phyloP scores from a whole-genome alignment of 805 yeast species.

The Ogataea nonfermentans region DNA sequence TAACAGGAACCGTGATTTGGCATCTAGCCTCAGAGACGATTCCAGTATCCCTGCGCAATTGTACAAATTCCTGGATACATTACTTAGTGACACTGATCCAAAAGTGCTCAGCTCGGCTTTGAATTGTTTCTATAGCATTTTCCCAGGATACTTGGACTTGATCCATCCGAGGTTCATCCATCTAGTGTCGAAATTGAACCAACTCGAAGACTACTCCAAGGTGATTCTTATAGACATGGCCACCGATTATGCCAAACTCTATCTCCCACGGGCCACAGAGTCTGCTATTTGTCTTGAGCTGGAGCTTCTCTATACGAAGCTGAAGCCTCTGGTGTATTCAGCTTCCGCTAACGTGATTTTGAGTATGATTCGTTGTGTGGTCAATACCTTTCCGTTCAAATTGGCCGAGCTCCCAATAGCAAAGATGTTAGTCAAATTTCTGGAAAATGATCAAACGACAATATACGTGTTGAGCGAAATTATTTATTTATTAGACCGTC shows the following conservation, averaged over 20 bases:
- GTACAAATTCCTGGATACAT: conserved; percentile 43
- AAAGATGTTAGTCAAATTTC: conserved; percentile 41
- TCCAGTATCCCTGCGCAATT: conserved; percentile 49
- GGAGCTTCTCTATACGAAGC: conserved; percentile 47
- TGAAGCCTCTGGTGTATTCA: conserved; percentile 47
- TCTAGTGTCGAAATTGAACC: conserved; percentile 36
- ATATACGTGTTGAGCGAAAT: conserved; percentile 18
- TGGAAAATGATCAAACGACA: conserved; percentile 9
- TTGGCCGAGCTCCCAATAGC: conserved; percentile 51
- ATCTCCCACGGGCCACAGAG: conserved; percentile 50
- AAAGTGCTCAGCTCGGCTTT: conserved; percentile 72
- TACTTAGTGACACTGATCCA: conserved; percentile 65
- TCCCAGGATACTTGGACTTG: conserved; percentile 57
- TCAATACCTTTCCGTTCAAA: conserved; percentile 57
- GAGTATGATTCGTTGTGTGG: conserved; percentile 55
- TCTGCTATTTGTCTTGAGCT: conserved; percentile 53
- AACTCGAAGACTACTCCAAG: conserved; percentile 76
- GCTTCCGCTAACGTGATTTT: conserved; percentile 60
- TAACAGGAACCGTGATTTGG: conserved; percentile 16
- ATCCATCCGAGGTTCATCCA: conserved; percentile 69
- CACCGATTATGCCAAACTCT: conserved; percentile 62
- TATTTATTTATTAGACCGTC: conserved; percentile 29
- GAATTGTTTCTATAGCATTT: conserved; percentile 50
- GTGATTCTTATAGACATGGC: conserved; percentile 56
- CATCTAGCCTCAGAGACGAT: conserved; percentile 23